Evolutionary conservation across 768 basidiomycete species (phyloP), one percentile per base, ranked within the genome.

Genomic region (Leccinum aurantiacum): DNA sequence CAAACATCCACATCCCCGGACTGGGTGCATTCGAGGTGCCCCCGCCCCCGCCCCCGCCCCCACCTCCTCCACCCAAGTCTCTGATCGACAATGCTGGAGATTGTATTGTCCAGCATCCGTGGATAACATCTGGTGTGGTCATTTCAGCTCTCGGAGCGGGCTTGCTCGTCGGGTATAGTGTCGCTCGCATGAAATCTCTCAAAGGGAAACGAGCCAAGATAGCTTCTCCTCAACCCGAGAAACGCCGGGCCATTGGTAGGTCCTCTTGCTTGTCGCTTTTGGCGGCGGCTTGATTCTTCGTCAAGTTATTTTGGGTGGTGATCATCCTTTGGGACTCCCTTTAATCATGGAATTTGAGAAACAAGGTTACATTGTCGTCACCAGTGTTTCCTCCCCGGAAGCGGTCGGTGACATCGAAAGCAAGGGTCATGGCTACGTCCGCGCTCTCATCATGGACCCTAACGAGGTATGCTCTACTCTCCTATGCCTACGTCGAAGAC

Each of bases 281-380:
- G 49, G 27, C 47, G 9, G 25, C 49, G n/a, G 22, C 33, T 60
- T 55, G 41, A 65, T 50, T 31, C 52, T 9, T 56, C 33, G 33
- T 61, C 56, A 46, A 92, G 91, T 94, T 38, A 81, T 94, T 27
- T 80, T 94, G 44, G 93, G 94, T 27, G 93, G 88, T 9, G 93
- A 95, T 68, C 80, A 82, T 19, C 83, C 88, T 1, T 77, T 87
- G 54, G 91, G 84, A 7, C 77, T 86, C n/a, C 84, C 90, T 8
- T 73, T 95, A 46, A 86, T 94, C 56, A 67, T 82, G 50, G 87
- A 88, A 56, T 78, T 95, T 49, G 91, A 93, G 75, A 80, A 78
- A 67, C 83, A 86, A 61, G 93, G 91, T 0, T 95, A 89, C 67
- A 89, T 94, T 65, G 88, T 95, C 38, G 85, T 95, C 62, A 79